phyloP scores from a whole-genome alignment of 1,139 yeast genomes.

The Suhomyces maxii region DNA sequence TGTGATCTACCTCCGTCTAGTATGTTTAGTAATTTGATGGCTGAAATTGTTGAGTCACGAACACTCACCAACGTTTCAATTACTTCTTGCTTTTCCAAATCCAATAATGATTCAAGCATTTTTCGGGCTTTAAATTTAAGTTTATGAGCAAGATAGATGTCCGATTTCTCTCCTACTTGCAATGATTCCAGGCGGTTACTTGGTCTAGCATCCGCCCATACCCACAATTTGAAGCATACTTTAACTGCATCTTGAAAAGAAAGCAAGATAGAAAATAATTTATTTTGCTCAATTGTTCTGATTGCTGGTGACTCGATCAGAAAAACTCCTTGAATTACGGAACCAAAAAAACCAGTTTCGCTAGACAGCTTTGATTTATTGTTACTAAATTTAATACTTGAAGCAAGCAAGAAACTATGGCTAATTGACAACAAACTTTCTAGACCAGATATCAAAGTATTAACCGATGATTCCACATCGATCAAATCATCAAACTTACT shows the following conservation, averaged over 20 bases:
- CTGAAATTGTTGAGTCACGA: conserved; percentile 20
- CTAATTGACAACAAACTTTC: conserved; percentile 62
- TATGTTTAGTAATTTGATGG: conserved; percentile 61
- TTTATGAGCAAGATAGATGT: conserved; percentile 63
- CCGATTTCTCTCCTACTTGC: conserved; percentile 38
- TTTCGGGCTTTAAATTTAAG: conserved; percentile 72
- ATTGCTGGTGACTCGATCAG: conserved; percentile 71
- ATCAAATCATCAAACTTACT: conserved; percentile 22
- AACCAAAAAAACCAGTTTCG: conserved; percentile 64
- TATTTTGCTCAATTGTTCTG: conserved; percentile 53
- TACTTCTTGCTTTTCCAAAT: conserved; percentile 71
- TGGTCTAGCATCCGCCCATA: conserved; percentile 62
- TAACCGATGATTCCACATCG: conserved; percentile 48
- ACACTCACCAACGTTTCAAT: conserved; percentile 60
- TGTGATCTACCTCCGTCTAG: conserved; percentile 86
- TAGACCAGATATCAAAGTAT: conserved; percentile 59
- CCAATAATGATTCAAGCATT: conserved; percentile 66
- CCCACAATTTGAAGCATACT: conserved; percentile 66
- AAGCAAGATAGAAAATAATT: conserved; percentile 54
- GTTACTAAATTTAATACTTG: conserved; percentile 25
- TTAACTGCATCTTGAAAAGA: conserved; percentile 64
- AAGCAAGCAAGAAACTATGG: conserved; percentile 54
- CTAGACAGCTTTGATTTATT: conserved; percentile 18
- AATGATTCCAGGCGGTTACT: conserved; percentile 8
- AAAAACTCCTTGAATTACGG: conserved; percentile 84